Conservation (phyloP, 495 filamentous ascomycete species). For the Annulohypoxylon moriforme region DNA sequence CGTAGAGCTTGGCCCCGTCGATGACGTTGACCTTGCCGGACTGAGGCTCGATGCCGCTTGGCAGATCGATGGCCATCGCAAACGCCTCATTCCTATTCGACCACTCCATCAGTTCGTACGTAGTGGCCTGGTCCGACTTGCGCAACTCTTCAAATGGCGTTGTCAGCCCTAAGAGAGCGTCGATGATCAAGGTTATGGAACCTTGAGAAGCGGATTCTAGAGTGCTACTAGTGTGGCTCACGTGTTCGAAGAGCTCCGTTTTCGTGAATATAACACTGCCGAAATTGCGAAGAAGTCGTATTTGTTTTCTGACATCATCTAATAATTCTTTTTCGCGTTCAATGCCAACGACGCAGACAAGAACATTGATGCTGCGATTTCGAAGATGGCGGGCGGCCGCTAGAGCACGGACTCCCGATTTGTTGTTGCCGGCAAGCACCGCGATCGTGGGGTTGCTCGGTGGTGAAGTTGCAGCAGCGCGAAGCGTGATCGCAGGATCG, state of each 20-base stretch:
- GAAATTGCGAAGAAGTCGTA: constrained; percentile 79
- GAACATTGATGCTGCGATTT: constrained; percentile 79
- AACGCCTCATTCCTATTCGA: constrained; percentile 82
- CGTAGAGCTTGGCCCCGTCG: constrained; percentile 77
- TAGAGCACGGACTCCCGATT: constrained; percentile 83
- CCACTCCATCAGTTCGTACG: constrained; percentile 87
- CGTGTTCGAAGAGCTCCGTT: constrained; percentile 62
- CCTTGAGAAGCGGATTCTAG: constrained; percentile 48
- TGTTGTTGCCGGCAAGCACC: constrained; percentile 88
- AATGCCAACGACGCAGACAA: constrained; percentile 84
- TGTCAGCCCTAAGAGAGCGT: constrained; percentile 87
- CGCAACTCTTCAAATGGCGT: constrained; percentile 84
- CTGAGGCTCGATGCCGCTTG: constrained; percentile 84
- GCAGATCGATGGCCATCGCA: constrained; percentile 86
- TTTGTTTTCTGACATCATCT: constrained; percentile 76
- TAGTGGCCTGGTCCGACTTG: constrained; percentile 82
- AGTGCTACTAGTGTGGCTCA: constrained; percentile 46
- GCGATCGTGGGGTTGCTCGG: constrained; percentile 71
- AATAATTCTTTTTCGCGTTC: constrained; percentile 73
- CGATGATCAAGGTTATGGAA: constrained; percentile 82
- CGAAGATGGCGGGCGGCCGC: constrained; percentile 87
- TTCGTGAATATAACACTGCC: constrained; percentile 75
- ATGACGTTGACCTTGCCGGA: constrained; percentile 69
- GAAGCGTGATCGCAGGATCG: constrained; percentile 65
- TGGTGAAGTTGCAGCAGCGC: constrained; percentile 53